These are phyloP conservation scores for Triangularia verruculosa DNA, from an alignment of 2,329 filamentous ascomycete genomes.

Conservation along the genomic window DNA sequence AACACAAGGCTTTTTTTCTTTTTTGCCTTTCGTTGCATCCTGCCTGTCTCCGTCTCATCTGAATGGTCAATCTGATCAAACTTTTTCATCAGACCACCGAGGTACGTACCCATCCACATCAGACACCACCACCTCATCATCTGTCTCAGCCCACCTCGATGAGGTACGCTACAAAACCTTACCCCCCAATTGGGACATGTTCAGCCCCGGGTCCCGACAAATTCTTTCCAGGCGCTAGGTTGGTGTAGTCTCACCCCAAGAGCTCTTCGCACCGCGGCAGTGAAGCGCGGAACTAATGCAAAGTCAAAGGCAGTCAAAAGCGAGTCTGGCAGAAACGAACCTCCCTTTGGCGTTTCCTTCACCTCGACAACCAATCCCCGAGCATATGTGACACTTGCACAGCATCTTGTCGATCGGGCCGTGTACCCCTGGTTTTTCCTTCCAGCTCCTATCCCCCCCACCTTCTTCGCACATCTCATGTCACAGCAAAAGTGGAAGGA, in stretches of 20 bases:
- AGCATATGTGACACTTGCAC: neutral
- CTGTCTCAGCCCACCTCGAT: neutral
- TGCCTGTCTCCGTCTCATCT: neutral
- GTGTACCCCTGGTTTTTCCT: neutral
- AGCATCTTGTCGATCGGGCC: neutral
- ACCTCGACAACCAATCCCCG: neutral
- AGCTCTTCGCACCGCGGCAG: too few species aligned
- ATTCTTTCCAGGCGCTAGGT: neutral
- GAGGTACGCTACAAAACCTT: neutral
- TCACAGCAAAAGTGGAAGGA: too few species aligned
- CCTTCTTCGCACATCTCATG: too few species aligned
- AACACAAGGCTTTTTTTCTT: neutral
- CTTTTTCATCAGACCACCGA: neutral
- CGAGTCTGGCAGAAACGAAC: neutral
- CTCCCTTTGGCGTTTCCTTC: neutral
- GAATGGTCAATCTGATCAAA: neutral
- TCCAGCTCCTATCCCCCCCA: neutral
- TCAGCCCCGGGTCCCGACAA: neutral
- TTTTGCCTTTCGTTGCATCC: neutral
- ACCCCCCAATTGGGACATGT: neutral
- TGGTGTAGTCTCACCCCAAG: neutral
- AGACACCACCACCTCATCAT: neutral
- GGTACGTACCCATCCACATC: neutral
- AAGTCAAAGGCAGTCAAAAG: neutral
- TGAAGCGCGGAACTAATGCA: too few species aligned